phyloP scores from a whole-genome alignment of 1,139 yeast species.

The Sugiyamaella paludigena region DNA sequence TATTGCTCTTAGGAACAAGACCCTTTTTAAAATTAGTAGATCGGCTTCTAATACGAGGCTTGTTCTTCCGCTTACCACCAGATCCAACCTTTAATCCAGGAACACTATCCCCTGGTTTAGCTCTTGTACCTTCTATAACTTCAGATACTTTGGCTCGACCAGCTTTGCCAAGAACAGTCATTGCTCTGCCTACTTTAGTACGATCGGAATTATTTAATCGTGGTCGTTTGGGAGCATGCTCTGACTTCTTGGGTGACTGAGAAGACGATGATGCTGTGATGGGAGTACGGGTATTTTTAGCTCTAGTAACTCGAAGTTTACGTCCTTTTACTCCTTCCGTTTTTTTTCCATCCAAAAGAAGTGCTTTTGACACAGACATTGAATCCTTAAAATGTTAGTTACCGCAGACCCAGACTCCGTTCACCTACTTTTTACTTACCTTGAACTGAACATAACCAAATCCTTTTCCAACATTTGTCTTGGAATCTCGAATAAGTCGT shows the following conservation, averaged over 20 bases:
- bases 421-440: no score
- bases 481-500: constrained; percentile 84
- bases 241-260: constrained; percentile 13
- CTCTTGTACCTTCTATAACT: constrained; percentile 79
- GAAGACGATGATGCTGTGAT: constrained; percentile 34
- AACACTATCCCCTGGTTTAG: constrained; percentile 56
- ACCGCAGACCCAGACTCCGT: no score
- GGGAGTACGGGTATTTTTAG: constrained; percentile 56
- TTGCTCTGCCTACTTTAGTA: constrained; percentile 79
- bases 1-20: not conserved
- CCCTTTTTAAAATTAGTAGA: constrained; percentile 53
- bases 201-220: constrained; percentile 46
- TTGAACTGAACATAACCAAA: constrained; percentile 90
- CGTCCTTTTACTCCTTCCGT: constrained; percentile 52
- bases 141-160: constrained; percentile 62
- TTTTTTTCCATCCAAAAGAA: constrained; percentile 71
- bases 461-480: constrained; percentile 95
- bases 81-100: constrained; percentile 11
- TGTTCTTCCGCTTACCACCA: constrained; percentile 42
- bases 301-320: constrained; percentile 74
- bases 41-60: constrained; percentile 67
- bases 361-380: constrained; percentile 76
- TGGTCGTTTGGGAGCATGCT: constrained; percentile 31
- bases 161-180: constrained; percentile 70
- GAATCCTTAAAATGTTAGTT: constrained; percentile 50